phyloP scores from a whole-genome alignment of 148 eudicot species.

The Hydrangea macrophylla region DNA sequence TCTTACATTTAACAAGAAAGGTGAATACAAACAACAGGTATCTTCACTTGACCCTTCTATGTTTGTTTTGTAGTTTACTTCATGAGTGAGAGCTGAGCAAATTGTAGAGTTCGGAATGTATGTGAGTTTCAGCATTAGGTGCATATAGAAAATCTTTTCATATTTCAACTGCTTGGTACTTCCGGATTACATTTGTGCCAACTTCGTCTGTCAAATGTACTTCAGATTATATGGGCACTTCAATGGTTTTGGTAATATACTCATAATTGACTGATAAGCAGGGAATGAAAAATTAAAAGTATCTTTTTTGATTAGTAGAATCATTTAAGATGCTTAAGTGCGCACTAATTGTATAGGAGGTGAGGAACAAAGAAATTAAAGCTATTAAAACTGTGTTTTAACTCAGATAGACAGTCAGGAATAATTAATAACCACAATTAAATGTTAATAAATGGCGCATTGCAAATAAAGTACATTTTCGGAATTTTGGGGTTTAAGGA shows the following conservation, averaged over 20 bases:
- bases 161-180: not conserved
- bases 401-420: too few species aligned
- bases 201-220: too few species aligned
- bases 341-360: too few species aligned
- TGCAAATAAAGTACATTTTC: too few species aligned
- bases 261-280: not conserved
- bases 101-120: not conserved
- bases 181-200: not conserved
- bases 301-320: too few species aligned
- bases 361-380: too few species aligned
- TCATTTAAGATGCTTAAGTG: too few species aligned
- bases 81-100: not conserved
- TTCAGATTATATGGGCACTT: too few species aligned
- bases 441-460: too few species aligned
- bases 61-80: not conserved
- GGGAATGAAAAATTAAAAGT: not conserved
- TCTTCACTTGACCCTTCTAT: conserved; percentile 11
- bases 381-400: too few species aligned
- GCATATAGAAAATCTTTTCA: not conserved
- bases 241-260: too few species aligned
- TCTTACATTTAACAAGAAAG: conserved; percentile 60
- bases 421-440: too few species aligned
- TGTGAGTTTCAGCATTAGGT: not conserved
- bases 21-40: conserved; percentile 91
- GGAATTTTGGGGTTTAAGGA: not conserved